These are phyloP conservation scores for Astraeus odoratus DNA, from an alignment of 768 basidiomycete species.

Conservation along the genomic window DNA sequence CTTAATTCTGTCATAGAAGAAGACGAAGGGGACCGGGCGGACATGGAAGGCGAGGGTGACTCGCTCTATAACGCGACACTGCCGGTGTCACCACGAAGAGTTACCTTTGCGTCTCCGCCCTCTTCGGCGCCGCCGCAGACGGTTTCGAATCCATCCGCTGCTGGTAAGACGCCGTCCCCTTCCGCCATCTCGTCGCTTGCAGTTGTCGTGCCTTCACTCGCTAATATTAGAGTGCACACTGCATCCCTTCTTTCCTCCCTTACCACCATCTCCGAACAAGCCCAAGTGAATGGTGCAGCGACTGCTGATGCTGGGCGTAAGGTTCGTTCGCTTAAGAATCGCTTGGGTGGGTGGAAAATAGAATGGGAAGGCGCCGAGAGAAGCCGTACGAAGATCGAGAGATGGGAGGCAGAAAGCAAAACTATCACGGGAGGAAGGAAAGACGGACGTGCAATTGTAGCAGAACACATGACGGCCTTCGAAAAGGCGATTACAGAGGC, in stretches of 20 bases:
- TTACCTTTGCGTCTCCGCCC: conserved; percentile 48
- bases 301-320: conserved; percentile 83
- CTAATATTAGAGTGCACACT: conserved; percentile 67
- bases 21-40: conserved; percentile 34
- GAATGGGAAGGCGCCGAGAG: conserved; percentile 85
- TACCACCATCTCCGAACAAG: conserved; percentile 75
- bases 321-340: conserved; percentile 80
- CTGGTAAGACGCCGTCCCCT: conserved; percentile 12
- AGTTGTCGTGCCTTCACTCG: conserved; percentile 52
- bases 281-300: conserved; percentile 81
- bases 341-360: conserved; percentile 68
- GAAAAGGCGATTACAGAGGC: conserved; percentile 68
- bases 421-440: conserved; percentile 26
- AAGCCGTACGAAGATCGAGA: conserved; percentile 67
- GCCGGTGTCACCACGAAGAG: conserved; percentile 46
- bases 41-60: conserved; percentile 33
- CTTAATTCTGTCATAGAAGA: conserved; percentile 37
- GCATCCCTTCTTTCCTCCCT: conserved; percentile 69
- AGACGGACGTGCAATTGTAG: conserved; percentile 67
- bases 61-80: conserved; percentile 33
- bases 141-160: conserved; percentile 19
- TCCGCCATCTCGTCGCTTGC: conserved; percentile 25
- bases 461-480: conserved; percentile 74
- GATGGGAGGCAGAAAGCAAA: conserved; percentile 65
- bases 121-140: conserved; percentile 39